A percentile compares a stretch with the other conserved stretches of the same genome.
phyloP scores from a whole-genome alignment of 2,329 filamentous ascomycete species.

The Verticillium longisporum region DNA sequence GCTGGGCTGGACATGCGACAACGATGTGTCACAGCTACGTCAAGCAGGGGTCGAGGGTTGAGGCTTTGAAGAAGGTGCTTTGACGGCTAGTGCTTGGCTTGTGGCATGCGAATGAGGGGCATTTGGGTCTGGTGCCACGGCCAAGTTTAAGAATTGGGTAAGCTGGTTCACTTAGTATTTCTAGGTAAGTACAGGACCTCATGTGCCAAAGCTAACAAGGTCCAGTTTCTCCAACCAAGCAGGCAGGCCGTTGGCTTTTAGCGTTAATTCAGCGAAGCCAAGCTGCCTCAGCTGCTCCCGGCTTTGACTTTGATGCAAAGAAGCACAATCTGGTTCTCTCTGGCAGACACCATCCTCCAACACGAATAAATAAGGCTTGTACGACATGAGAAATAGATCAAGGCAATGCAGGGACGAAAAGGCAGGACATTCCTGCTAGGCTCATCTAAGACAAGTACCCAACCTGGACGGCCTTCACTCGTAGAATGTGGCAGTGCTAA shows the following conservation, averaged over 20 bases:
- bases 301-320: no score
- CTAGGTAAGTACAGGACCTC: no score
- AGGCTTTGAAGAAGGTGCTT: background rate
- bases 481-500: background rate
- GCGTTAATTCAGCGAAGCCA: no score
- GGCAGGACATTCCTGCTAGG: background rate
- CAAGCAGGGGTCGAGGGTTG: background rate
- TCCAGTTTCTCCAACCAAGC: no score
- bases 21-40: conserved; percentile 1
- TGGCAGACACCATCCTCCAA: no score
- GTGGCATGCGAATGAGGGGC: background rate
- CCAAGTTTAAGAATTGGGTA: no score
- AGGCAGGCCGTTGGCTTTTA: no score
- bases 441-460: background rate
- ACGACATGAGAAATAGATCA: background rate
- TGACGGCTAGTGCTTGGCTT: background rate
- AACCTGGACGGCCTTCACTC: background rate
- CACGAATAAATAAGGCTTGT: no score
- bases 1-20: background rate
- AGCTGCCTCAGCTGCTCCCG: no score
- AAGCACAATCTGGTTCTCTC: no score
- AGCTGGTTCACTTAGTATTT: no score
- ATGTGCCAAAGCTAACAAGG: no score
- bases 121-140: background rate
- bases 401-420: background rate